Evolutionary conservation across 805 yeast species (phyloP), one percentile per base, ranked within the genome.

Genomic region (Spathaspora passalidarum): DNA sequence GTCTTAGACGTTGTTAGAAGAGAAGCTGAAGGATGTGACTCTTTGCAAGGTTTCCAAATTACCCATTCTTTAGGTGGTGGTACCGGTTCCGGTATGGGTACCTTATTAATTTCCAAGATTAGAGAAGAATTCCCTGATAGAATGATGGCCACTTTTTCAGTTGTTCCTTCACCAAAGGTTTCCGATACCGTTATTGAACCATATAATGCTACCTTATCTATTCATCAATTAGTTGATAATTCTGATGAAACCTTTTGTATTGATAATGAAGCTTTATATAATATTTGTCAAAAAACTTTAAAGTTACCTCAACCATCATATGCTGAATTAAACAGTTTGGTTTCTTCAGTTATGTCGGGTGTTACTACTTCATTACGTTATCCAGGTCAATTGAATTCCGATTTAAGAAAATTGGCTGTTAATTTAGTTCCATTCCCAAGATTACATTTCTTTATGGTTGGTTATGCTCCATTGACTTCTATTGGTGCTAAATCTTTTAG

Each of bases 61-160:
- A 70, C 77, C 40, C 77, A 72, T 57, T 72, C 77, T 38, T 68
- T 72, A 56, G 77, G 77, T 56, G 77, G 97, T 71, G 97, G 97
- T 75, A 90, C 97, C 46, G 97, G 97, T 62, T 88, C 96, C 25
- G 97, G 97, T 69, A 83, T 90, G 89, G 97, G 97, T 65, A 90
- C 97, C 38, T 69, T 90, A 57, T 78, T 90, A 61, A 81, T 90
- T 59, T 81, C 90, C 49, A 85, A 84, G 64, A 86, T 90, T 61
- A 82, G 91, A 69, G 97, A 90, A 66, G 96, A 90, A 68, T 90
- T 83, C 61, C 92, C 96, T 43, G 97, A 90, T 69, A 82, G 96
- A 75, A 90, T 90, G 96, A 82, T 88, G 86, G 95, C 96, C 19
- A 88, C 96, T 25, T 90, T 88, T 63, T 89, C 96, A 9, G 96